A percentile compares a stretch with the other conserved stretches of the same genome.
Evolutionary conservation across 169 alveolate species (phyloP).

Genomic region (Plasmodium coatneyi): DNA sequence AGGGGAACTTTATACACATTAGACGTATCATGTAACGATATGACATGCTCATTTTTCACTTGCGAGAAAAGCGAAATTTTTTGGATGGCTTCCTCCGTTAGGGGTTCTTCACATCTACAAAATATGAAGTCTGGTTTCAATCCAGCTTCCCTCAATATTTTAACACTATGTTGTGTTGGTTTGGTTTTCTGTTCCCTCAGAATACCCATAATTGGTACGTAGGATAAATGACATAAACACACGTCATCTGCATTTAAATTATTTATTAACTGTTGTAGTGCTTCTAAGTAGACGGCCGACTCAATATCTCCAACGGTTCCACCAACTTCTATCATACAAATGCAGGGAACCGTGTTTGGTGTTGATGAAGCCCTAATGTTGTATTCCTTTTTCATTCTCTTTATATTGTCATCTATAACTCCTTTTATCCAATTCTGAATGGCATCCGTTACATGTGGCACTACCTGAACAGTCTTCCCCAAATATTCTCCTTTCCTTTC

Average conservation of each 20-base stretch:
- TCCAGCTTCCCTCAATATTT: conserved; percentile 88
- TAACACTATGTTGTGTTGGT: conserved; percentile 96
- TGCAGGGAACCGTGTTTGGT: conserved; percentile 87
- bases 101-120: conserved; percentile 88
- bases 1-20: conserved; percentile 86
- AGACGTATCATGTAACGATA: conserved; percentile 67
- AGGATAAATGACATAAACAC: conserved; percentile 90
- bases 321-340: conserved; percentile 96
- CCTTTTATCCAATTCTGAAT: conserved; percentile 89
- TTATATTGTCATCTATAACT: conserved; percentile 83
- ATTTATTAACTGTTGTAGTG: conserved; percentile 91
- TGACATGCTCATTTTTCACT: conserved; percentile 86
- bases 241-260: conserved; percentile 89
- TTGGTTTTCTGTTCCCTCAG: conserved; percentile 94
- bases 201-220: conserved; percentile 88
- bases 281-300: conserved; percentile 94
- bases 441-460: conserved; percentile 86
- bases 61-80: conserved; percentile 90
- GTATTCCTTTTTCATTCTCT: conserved; percentile 67
- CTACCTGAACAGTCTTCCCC: conserved; percentile 97
- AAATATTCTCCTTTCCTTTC: conserved; percentile 96
- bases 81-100: conserved; percentile 81
- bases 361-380: conserved; percentile 6
- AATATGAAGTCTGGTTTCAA: conserved; percentile 89
- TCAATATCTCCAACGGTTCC: conserved; percentile 98